Base-by-base conservation (phyloP, 2,329 filamentous ascomycete genomes). In the Trichoderma gracile region DNA sequence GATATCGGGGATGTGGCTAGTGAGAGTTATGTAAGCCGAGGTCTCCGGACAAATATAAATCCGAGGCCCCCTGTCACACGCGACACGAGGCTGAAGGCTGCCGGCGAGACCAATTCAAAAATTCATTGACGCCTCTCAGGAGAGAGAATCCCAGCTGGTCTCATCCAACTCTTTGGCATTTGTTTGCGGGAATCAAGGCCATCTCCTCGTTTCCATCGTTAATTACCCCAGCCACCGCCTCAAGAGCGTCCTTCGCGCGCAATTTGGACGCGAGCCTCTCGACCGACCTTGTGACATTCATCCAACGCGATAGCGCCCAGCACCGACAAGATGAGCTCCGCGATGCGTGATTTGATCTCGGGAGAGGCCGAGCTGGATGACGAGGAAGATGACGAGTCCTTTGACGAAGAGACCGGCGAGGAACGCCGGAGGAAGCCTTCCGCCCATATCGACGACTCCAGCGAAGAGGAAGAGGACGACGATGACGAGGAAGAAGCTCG, bases 381-480 rank as follows among this genome's bases (percentile, higher is more conserved):
- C 27, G 91, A 95, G 64, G 91, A 94, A 69, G 91, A 94, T 60
- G 92, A 96, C 67, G 92, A 91, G 72, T 92, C 90, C 10, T 89
- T 89, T 67, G 89, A 92, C 71, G 92, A 93, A 69, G 90, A 92
- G 67, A 88, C 84, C 27, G 90, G 87, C 59, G 84, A 90, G 71
- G 76, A 79, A 53, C 80, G 78, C 52, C 69, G 77, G 59, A 80
- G 81, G 73, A 76, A 81, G 65, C 72, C 68, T n/a, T 40, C 69
- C 30, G 65, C 66, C 50, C 71, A 65, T 5, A 78, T 92, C 62
- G 89, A 94, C 72, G 93, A 97, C 77, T 96, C 92, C 0, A 96
- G 91, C 71, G 93, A 96, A 71, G 93, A 97, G 73, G 93, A 96
- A 68, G 92, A 96, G 40, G 92, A 96, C 62, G 92, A 97, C 66